Percentiles rank a stretch among this genome's conserved stretches.
phyloP scores from a whole-genome alignment of 192 early-diverging fungal species.

The Linnemannia exigua region DNA sequence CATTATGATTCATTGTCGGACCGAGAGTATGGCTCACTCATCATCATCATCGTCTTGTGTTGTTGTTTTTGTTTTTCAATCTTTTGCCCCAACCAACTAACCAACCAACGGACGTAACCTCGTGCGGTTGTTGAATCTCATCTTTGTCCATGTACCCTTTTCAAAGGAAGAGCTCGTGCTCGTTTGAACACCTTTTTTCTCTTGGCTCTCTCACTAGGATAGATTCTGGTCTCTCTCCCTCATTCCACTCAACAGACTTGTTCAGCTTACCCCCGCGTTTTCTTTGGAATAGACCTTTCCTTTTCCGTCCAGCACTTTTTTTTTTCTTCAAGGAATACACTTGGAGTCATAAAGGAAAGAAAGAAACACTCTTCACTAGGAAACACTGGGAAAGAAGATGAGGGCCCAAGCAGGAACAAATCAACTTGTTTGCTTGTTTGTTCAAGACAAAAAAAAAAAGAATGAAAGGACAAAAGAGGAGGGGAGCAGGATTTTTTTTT shows the following conservation, averaged over 20 bases:
- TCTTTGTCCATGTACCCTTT: too few species aligned
- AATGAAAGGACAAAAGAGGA: not conserved
- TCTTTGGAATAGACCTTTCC: not conserved
- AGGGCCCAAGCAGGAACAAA: not conserved
- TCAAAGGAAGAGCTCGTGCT: slow-evolving; percentile 1
- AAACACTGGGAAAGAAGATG: not conserved
- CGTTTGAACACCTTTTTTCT: not conserved
- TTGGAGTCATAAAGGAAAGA: not conserved
- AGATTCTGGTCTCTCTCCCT: not conserved
- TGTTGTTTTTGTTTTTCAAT: not conserved
- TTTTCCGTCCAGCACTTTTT: not conserved
- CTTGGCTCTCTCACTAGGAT: not conserved
- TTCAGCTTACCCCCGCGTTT: not conserved
- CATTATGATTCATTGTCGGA: not conserved
- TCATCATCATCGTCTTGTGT: not conserved
- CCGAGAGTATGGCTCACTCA: not conserved
- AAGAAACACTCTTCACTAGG: too few species aligned
- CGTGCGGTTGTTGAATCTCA: not conserved
- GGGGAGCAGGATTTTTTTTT: too few species aligned
- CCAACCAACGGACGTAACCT: not conserved
- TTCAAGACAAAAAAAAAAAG: not conserved
- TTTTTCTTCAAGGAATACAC: not conserved
- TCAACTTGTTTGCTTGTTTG: not conserved
- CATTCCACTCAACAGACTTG: not conserved
- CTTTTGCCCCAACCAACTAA: not conserved